Evolutionary conservation across 2,329 filamentous ascomycete genomes (phyloP).

Genomic region (Madurella fahalii): DNA sequence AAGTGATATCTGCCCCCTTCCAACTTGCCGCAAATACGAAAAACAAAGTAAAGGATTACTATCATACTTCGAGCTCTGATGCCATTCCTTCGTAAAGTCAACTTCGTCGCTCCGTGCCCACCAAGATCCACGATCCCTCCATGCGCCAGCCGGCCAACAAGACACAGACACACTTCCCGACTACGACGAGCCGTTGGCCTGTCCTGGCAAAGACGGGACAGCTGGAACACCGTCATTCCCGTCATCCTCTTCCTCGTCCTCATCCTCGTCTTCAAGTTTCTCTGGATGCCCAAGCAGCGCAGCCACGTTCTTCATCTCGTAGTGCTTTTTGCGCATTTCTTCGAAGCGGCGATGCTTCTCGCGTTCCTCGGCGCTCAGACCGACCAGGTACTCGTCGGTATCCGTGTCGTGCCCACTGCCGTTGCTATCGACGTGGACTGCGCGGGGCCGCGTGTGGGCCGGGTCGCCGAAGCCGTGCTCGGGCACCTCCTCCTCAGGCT

Average conservation of each 20-base stretch:
- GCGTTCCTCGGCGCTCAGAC: slow-evolving; percentile 65
- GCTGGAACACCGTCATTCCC: slow-evolving; percentile 29
- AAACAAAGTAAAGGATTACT: too few relatives aligned
- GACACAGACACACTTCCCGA: background rate
- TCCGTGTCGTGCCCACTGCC: slow-evolving; percentile 54
- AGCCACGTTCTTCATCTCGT: slow-evolving; percentile 97
- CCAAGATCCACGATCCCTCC: background rate
- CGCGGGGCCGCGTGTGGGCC: slow-evolving; percentile 49
- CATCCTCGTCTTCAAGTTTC: slow-evolving; percentile 58
- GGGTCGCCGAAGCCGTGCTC: slow-evolving; percentile 38
- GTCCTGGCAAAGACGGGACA: slow-evolving; percentile 42
- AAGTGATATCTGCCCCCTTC: too few relatives aligned
- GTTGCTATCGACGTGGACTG: slow-evolving; percentile 73
- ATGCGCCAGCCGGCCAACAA: background rate
- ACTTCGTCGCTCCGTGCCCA: too few relatives aligned
- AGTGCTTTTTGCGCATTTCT: slow-evolving; percentile 88
- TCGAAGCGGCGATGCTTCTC: slow-evolving; percentile 94
- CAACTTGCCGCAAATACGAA: too few relatives aligned
- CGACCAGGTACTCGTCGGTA: slow-evolving; percentile 51
- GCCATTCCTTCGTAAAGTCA: too few relatives aligned
- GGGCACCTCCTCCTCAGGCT: slow-evolving; percentile 73
- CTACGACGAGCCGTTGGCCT: slow-evolving; percentile 22
- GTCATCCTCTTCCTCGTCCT: slow-evolving; percentile 34
- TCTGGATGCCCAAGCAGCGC: slow-evolving; percentile 76
- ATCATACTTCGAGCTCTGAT: too few relatives aligned